Conservation (phyloP, 164 flowering plant species). For the Echeveria elegans region DNA sequence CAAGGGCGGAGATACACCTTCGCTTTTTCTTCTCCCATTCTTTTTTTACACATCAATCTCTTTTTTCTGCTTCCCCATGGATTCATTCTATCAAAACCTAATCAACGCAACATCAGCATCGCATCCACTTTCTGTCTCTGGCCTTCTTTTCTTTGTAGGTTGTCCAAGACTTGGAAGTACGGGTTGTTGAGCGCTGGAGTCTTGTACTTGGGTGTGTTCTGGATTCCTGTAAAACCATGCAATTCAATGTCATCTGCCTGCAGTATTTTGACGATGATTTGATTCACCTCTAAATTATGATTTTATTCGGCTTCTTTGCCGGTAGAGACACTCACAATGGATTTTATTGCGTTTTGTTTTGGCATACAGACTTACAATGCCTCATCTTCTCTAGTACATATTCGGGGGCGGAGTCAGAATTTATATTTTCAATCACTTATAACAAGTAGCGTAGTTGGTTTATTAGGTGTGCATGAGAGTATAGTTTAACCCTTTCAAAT, state of each 20-base stretch:
- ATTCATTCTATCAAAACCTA: too few relatives aligned
- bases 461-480: too few relatives aligned
- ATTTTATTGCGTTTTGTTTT: background rate
- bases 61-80: background rate
- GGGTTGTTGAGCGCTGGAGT: background rate
- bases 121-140: too few relatives aligned
- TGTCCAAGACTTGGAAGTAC: background rate
- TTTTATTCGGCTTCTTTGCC: too few relatives aligned
- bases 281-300: too few relatives aligned
- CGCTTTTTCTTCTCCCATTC: constrained; percentile 4
- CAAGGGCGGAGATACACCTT: constrained; percentile 6
- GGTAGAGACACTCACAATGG: background rate
- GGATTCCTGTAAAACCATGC: background rate
- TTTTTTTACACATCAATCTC: background rate
- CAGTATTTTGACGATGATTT: background rate
- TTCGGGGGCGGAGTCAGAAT: too few relatives aligned
- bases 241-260: too few relatives aligned
- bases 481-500: too few relatives aligned
- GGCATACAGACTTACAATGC: background rate
- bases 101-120: too few relatives aligned
- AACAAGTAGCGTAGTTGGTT: too few relatives aligned
- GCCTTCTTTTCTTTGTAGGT: background rate
- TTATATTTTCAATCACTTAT: too few relatives aligned
- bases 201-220: background rate
- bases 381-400: constrained; percentile 1